A percentile compares a stretch with the other conserved stretches of the same genome.
Evolutionary conservation across 192 early-diverging fungal species (phyloP).

Genomic region (Diversispora eburnea): DNA sequence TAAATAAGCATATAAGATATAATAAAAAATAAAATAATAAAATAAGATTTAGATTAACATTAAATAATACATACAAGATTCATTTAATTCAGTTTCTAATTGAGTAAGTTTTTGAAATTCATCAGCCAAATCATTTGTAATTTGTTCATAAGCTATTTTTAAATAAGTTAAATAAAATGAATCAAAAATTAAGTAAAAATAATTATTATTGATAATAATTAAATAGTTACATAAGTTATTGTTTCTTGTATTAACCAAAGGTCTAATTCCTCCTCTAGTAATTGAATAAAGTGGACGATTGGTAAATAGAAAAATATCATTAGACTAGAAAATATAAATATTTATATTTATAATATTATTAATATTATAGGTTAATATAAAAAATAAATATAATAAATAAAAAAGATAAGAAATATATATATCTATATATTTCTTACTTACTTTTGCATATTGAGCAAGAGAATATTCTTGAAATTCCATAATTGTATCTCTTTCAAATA

Average conservation of each 20-base stretch:
- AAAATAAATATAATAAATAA: too few species aligned
- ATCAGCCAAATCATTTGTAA: neutral
- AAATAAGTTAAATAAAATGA: neutral
- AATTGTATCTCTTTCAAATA: slow-evolving; percentile 66
- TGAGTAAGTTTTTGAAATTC: slow-evolving; percentile 46
- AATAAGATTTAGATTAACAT: neutral
- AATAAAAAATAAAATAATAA: neutral
- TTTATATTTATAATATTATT: neutral
- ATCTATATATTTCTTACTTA: slow-evolving; percentile 12
- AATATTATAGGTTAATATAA: neutral
- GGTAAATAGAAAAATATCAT: slow-evolving; percentile 59
- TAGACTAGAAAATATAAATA: slow-evolving; percentile 36
- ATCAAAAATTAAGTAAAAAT: neutral
- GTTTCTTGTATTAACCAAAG: slow-evolving; percentile 46
- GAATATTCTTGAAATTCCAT: slow-evolving; percentile 30
- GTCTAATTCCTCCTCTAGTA: slow-evolving; percentile 49
- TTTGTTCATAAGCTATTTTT: slow-evolving; percentile 30
- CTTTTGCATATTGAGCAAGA: slow-evolving; percentile 42
- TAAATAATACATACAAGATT: slow-evolving; percentile 34
- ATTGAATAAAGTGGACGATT: slow-evolving; percentile 72
- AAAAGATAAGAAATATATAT: neutral
- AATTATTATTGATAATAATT: neutral
- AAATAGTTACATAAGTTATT: neutral
- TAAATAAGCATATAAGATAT: neutral
- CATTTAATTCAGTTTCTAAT: slow-evolving; percentile 50